Evolutionary conservation across 2,329 filamentous ascomycete genomes (phyloP).

Genomic region (Laburnicola sp.): DNA sequence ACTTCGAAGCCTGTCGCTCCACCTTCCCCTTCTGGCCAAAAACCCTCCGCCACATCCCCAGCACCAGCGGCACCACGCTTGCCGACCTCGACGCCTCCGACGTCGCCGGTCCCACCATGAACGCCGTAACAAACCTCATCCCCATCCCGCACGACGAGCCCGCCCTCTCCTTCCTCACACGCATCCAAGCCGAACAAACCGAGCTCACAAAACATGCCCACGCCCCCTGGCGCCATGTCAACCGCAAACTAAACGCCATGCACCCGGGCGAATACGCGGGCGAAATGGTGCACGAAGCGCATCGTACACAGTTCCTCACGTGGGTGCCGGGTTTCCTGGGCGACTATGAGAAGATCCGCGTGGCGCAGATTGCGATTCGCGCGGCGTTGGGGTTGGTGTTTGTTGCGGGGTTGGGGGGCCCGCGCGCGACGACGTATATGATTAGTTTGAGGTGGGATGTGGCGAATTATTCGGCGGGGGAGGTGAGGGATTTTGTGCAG

Average conservation of each 20-base stretch:
- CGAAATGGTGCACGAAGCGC: neutral
- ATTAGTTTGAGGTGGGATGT: conserved; percentile 5
- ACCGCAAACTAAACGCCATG: neutral
- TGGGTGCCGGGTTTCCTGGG: conserved; percentile 2
- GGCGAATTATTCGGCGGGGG: neutral
- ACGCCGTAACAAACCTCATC: conserved; percentile 3
- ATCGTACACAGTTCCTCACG: conserved; percentile 2
- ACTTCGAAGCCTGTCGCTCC: conserved; percentile 1
- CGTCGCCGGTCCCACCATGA: conserved; percentile 5
- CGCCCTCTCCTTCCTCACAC: neutral
- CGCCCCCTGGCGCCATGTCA: conserved; percentile 3
- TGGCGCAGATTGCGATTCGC: neutral
- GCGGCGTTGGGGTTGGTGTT: conserved; percentile 4
- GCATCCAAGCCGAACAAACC: neutral
- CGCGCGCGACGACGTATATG: neutral
- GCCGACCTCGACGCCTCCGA: conserved; percentile 6
- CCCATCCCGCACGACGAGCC: neutral
- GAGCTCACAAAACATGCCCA: neutral
- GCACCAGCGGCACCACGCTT: neutral
- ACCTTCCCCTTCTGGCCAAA: conserved; percentile 4
- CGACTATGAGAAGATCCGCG: neutral
- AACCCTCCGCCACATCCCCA: conserved; percentile 2
- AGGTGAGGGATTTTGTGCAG: neutral
- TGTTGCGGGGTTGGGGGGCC: conserved; percentile 1
- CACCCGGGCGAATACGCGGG: conserved; percentile 3